Evolutionary conservation across 306 rosid species (phyloP), one percentile per base, ranked within the genome.

Genomic region (Abrus pulchellus): DNA sequence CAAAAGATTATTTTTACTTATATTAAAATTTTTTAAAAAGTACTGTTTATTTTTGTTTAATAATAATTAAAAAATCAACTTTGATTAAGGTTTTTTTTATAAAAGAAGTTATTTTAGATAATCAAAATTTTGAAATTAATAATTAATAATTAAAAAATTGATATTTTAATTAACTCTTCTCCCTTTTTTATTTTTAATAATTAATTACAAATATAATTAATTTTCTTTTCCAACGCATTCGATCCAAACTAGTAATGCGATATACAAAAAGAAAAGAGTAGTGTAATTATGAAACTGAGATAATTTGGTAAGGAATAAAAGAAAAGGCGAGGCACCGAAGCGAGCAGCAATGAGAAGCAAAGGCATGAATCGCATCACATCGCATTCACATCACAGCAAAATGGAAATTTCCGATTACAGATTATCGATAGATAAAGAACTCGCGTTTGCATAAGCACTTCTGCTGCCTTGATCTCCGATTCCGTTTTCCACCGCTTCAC

Each of bases 361-460:
- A 72, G 14, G 36, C 62, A 34, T 14, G 70, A 59, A 45, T 9
- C 20, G 53, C 38, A 12, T 63, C 55, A 11, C 33, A 9, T 20
- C 30, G 4, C 14, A n/a, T 20, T 20, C 20, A 20, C 20, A 20
- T 53, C 27, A 53, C 52, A 27, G 34, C 3, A 32, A 52, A 52
- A 6, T 28, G 56, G 20, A 47, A 45, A 52, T 52, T 52, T 5
- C 57, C 13, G 11, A 32, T 54, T 63, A 5, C 80, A 34, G 12
- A 8, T 13, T 12, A 36, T 20, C 64, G 36, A 38, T 54, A 7
- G 0, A 38, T 41, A 54, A 12, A 54, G 27, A 53, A 72, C 34
- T 40, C 38, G 66, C 77, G 52, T 41, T 74, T 74, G 68, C 13
- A 4, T 45, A 56, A 41, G 27, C 57, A 59, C 45, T 61, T 33